Conservation (phyloP, 257 asterid species). For the Solanum bukasovii region DNA sequence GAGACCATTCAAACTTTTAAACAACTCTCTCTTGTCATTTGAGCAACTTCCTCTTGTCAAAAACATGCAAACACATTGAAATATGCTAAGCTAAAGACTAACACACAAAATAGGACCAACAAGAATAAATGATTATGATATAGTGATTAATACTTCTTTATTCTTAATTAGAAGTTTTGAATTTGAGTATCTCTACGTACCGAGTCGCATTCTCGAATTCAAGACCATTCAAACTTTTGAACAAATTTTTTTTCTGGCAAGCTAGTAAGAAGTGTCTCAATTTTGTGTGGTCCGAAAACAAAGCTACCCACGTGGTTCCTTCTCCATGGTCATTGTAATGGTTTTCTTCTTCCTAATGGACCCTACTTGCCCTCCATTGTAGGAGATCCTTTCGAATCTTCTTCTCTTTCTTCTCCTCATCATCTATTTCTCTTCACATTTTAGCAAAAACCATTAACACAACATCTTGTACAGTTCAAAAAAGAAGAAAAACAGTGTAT, state of each 20-base stretch:
- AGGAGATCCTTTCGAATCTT: constrained; percentile 8
- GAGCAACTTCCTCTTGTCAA: too few species aligned
- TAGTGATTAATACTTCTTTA: too few species aligned
- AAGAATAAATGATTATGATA: too few species aligned
- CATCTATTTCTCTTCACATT: constrained; percentile 5
- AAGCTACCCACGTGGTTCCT: constrained; percentile 7
- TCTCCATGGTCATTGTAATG: background rate
- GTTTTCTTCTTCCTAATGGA: background rate
- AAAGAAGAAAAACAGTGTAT: background rate
- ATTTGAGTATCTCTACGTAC: too few species aligned
- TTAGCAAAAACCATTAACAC: background rate
- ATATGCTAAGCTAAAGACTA: too few species aligned
- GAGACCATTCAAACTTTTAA: background rate
- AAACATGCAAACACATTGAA: too few species aligned
- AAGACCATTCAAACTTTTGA: background rate
- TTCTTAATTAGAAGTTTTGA: too few species aligned
- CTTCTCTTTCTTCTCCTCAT: background rate
- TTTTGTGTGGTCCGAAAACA: background rate
- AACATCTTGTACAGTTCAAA: background rate
- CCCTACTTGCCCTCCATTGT: background rate
- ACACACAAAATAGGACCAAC: too few species aligned
- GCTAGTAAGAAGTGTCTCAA: too few species aligned
- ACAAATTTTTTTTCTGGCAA: background rate
- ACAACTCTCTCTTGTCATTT: too few species aligned
- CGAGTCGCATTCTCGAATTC: too few species aligned